Evolutionary conservation across 306 rosid genomes (phyloP).

Genomic region (Astragalus glycyphyllos): DNA sequence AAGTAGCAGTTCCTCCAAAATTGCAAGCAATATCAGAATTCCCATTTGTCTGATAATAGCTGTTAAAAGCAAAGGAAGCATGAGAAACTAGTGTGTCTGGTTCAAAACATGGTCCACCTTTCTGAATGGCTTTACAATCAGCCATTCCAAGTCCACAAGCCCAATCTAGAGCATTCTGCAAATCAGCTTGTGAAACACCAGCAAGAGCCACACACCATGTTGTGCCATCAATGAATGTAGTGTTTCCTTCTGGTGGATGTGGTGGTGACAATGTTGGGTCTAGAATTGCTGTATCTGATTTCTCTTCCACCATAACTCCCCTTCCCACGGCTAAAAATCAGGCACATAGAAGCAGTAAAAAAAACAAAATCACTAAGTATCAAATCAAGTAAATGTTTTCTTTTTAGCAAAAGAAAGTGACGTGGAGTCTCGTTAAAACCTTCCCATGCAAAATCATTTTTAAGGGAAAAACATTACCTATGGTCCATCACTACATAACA

Average conservation of each 20-base stretch:
- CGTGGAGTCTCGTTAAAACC: no score
- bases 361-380: slow-evolving; percentile 4
- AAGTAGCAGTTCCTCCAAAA: slow-evolving; percentile 85
- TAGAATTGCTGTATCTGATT: slow-evolving; percentile 63
- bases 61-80: slow-evolving; percentile 93
- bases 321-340: slow-evolving; percentile 46
- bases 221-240: slow-evolving; percentile 84
- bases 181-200: slow-evolving; percentile 76
- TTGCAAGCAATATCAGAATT: slow-evolving; percentile 96
- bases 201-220: slow-evolving; percentile 93
- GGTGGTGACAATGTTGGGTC: slow-evolving; percentile 73
- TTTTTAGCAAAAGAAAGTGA: no score
- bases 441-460: no score
- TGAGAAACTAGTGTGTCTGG: slow-evolving; percentile 86
- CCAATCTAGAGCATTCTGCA: slow-evolving; percentile 96
- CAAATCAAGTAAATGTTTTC: background rate
- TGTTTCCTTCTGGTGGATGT: slow-evolving; percentile 95
- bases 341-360: background rate
- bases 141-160: slow-evolving; percentile 90
- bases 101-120: slow-evolving; percentile 66
- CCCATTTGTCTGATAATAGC: slow-evolving; percentile 79
- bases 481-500: slow-evolving; percentile 24
- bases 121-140: slow-evolving; percentile 70
- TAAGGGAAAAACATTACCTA: background rate
- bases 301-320: slow-evolving; percentile 62